phyloP scores from a whole-genome alignment of 2,329 filamentous ascomycete genomes.

The Epichloe baconii region DNA sequence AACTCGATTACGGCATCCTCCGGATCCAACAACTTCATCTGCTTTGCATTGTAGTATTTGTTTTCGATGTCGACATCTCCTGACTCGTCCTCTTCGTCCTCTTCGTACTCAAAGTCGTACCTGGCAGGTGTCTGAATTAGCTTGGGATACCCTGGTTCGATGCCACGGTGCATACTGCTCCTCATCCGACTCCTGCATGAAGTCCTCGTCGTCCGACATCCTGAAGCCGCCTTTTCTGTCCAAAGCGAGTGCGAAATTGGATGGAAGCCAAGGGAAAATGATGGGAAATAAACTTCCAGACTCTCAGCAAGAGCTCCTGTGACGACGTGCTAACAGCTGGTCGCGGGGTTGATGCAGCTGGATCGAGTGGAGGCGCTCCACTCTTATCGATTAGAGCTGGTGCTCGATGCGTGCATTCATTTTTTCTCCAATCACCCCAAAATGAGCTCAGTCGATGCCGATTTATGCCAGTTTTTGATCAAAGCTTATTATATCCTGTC shows the following conservation, averaged over 20 bases:
- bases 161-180: slow-evolving; percentile 23
- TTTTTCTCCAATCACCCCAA: no score
- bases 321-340: not conserved
- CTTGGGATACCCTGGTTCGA: not conserved
- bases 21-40: slow-evolving; percentile 78
- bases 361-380: not conserved
- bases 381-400: not conserved
- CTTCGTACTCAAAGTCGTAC: slow-evolving; percentile 98
- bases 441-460: no score
- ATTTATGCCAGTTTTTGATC: no score
- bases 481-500: not conserved
- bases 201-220: slow-evolving; percentile 40
- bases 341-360: not conserved
- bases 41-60: slow-evolving; percentile 99
- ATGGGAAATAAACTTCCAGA: not conserved
- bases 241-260: no score
- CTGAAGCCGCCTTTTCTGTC: slow-evolving; percentile 1
- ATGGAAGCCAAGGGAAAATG: not conserved
- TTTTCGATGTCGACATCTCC: slow-evolving; percentile 95
- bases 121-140: slow-evolving; percentile 14
- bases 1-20: slow-evolving; percentile 88
- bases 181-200: slow-evolving; percentile 35
- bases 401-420: not conserved
- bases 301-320: not conserved
- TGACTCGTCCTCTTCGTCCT: slow-evolving; percentile 74